phyloP scores from a whole-genome alignment of 805 yeast genomes.

The Myxozyma mucilagina region DNA sequence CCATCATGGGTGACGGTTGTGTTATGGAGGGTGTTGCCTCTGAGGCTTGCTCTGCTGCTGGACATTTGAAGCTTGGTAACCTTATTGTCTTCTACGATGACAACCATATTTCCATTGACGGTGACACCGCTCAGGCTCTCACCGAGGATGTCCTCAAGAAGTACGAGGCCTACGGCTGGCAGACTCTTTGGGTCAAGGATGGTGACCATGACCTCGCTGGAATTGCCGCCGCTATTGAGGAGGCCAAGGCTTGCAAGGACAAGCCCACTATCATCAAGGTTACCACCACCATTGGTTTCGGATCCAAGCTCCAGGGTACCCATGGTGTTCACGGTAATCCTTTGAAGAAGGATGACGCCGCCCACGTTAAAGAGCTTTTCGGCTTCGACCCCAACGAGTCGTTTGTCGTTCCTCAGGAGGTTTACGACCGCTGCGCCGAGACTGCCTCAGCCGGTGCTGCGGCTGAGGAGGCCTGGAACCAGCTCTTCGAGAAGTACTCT shows the following conservation, averaged over 20 bases:
- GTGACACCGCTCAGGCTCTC: slow-evolving; percentile 84
- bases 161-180: slow-evolving; percentile 94
- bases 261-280: slow-evolving; percentile 91
- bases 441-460: slow-evolving; percentile 61
- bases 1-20: slow-evolving; percentile 95
- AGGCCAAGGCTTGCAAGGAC: slow-evolving; percentile 72
- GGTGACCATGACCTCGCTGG: slow-evolving; percentile 79
- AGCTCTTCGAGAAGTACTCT: slow-evolving; percentile 59
- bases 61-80: slow-evolving; percentile 90
- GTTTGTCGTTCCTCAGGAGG: slow-evolving; percentile 81
- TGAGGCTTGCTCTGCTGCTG: slow-evolving; percentile 93
- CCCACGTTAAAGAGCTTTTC: slow-evolving; percentile 75
- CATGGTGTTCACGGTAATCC: slow-evolving; percentile 96
- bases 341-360: slow-evolving; percentile 87
- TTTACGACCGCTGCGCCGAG: slow-evolving; percentile 64
- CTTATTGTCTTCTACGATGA: slow-evolving; percentile 95
- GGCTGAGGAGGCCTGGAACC: slow-evolving; percentile 75
- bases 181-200: slow-evolving; percentile 69
- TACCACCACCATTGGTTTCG: slow-evolving; percentile 91
- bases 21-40: slow-evolving; percentile 96
- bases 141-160: slow-evolving; percentile 87
- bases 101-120: slow-evolving; percentile 95
- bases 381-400: slow-evolving; percentile 86
- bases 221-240: slow-evolving; percentile 70
- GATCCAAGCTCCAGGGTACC: slow-evolving; percentile 81